Evolutionary conservation across 2,329 filamentous ascomycete genomes (phyloP).

Genomic region (Ophiostoma sp.): DNA sequence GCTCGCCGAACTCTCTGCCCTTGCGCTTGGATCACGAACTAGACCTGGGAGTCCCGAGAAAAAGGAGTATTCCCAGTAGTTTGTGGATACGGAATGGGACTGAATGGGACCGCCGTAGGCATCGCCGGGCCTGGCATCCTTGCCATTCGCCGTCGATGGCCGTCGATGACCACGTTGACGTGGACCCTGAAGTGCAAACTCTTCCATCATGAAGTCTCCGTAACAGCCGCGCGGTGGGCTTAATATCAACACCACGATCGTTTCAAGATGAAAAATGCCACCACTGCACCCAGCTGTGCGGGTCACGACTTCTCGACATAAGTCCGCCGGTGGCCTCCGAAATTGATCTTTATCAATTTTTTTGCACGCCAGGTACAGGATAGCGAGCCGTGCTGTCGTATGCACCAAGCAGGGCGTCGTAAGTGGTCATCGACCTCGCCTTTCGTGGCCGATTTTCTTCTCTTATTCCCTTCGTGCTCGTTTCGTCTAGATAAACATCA

Average conservation of each 20-base stretch:
- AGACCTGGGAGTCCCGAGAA: not conserved
- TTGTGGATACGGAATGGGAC: not conserved
- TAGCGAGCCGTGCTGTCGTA: too few relatives aligned
- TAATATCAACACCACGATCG: too few relatives aligned
- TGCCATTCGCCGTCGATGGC: not conserved
- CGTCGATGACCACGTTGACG: not conserved
- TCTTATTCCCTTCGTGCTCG: not conserved
- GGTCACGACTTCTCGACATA: too few relatives aligned
- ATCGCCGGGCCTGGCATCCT: not conserved
- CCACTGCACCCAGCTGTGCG: too few relatives aligned
- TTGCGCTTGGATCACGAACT: constrained; percentile 8
- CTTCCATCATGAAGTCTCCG: not conserved
- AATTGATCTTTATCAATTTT: too few relatives aligned
- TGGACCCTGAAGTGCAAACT: not conserved
- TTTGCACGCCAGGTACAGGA: too few relatives aligned
- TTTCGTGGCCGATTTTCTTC: not conserved
- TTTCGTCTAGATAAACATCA: not conserved
- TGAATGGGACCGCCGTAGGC: not conserved
- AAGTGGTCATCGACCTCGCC: too few relatives aligned
- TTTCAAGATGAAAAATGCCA: too few relatives aligned
- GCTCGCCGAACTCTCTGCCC: not conserved
- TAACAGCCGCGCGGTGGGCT: not conserved
- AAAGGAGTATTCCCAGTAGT: not conserved
- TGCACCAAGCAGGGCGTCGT: too few relatives aligned
- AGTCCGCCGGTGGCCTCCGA: too few relatives aligned